phyloP scores from a whole-genome alignment of 768 basidiomycete species.

The Tylopilus rubrobrunneus region DNA sequence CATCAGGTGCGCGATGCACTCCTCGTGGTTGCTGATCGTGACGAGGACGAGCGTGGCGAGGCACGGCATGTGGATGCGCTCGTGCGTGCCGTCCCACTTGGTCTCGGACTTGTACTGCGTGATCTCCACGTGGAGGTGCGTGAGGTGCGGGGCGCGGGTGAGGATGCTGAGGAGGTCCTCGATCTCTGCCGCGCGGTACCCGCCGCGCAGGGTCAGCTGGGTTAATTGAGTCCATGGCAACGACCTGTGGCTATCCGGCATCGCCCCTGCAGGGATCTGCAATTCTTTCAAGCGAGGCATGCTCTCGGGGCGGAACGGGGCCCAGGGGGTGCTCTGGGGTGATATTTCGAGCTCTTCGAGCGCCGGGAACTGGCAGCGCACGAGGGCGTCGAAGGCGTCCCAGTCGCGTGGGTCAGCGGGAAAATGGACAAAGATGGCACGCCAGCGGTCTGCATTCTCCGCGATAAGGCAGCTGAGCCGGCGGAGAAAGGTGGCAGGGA shows the following conservation, averaged over 20 bases:
- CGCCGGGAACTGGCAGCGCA: constrained; percentile 20
- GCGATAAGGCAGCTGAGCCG: constrained; percentile 16
- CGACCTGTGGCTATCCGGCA: constrained; percentile 31
- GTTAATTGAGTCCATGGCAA: constrained; percentile 32
- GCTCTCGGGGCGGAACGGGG: constrained; percentile 27
- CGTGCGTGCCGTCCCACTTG: constrained; percentile 24
- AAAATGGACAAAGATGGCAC: constrained; percentile 31
- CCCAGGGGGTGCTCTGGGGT: constrained; percentile 30
- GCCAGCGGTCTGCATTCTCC: constrained; percentile 27
- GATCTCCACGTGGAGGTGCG: constrained; percentile 30
- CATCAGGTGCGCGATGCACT: constrained; percentile 24
- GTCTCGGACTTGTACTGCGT: constrained; percentile 28
- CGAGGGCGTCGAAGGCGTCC: constrained; percentile 24
- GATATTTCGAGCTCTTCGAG: constrained; percentile 33
- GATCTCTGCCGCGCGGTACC: constrained; percentile 26
- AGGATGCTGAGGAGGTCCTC: constrained; percentile 26
- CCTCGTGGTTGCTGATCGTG: constrained; percentile 28
- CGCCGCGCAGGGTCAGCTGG: constrained; percentile 30
- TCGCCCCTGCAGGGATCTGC: constrained; percentile 30
- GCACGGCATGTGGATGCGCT: constrained; percentile 27
- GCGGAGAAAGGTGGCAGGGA: constrained; percentile 24
- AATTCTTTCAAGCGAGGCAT: constrained; percentile 23
- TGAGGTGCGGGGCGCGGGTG: constrained; percentile 22
- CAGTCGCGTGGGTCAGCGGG: constrained; percentile 27
- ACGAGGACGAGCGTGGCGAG: constrained; percentile 30